Percentiles rank a stretch among this genome's conserved stretches.
Evolutionary conservation across 164 flowering plant genomes (phyloP).

Genomic region (Dillenia suffruticosa): DNA sequence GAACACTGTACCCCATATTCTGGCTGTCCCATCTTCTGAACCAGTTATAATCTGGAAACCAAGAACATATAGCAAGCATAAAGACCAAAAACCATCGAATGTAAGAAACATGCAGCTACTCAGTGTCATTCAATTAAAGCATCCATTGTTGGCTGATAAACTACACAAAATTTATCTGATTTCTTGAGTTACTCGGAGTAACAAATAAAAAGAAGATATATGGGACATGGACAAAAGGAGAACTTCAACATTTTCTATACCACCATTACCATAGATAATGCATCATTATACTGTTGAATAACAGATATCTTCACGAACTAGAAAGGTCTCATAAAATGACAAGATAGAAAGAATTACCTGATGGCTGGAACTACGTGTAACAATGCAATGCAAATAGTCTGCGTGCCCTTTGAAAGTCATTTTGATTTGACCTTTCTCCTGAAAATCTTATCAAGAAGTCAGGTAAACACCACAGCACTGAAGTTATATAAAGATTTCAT

Average conservation of each 20-base stretch:
- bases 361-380: slow-evolving; percentile 56
- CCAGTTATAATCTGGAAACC: slow-evolving; percentile 80
- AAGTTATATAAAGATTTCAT: neutral
- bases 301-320: no score
- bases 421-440: slow-evolving; percentile 76
- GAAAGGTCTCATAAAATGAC: neutral
- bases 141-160: no score
- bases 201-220: no score
- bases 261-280: no score
- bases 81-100: neutral
- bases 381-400: slow-evolving; percentile 85
- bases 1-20: slow-evolving; percentile 81
- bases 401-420: slow-evolving; percentile 82
- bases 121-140: no score
- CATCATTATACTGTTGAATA: no score
- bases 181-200: no score
- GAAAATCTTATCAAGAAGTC: slow-evolving; percentile 14
- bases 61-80: slow-evolving; percentile 7
- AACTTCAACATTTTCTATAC: no score
- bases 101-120: neutral
- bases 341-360: slow-evolving; percentile 44
- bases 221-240: no score
- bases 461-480: neutral
- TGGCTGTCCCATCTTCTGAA: slow-evolving; percentile 94
- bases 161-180: no score